Evolutionary conservation across 176 grass and related monocot species (phyloP).

Genomic region (Guadua angustifolia): DNA sequence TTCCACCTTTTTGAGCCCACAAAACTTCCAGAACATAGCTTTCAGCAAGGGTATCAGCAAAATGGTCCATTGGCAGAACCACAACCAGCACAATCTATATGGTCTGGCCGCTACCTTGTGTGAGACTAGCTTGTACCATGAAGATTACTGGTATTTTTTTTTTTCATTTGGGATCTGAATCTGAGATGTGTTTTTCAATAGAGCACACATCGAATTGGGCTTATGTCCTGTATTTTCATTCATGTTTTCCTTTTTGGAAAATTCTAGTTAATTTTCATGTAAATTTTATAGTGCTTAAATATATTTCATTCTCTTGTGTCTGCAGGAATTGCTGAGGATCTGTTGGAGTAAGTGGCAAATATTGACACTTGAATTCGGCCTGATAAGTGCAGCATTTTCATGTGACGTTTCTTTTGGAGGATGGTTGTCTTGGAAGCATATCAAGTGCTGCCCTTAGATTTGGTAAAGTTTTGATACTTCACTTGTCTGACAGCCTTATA

Average conservation of each 20-base stretch:
- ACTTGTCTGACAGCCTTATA: neutral
- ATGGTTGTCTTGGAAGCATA: constrained; percentile 63
- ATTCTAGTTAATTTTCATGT: neutral
- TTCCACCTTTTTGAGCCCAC: constrained; percentile 72
- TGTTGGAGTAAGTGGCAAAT: constrained; percentile 49
- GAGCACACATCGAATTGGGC: too few species aligned
- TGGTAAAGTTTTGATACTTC: constrained; percentile 49
- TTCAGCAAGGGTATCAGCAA: constrained; percentile 56
- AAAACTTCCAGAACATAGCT: constrained; percentile 43
- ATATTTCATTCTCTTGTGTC: neutral
- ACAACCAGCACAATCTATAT: constrained; percentile 60
- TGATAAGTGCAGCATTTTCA: constrained; percentile 56
- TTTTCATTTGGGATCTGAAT: neutral
- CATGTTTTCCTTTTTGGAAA: neutral
- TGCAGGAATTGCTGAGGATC: constrained; percentile 51
- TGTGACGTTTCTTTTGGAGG: constrained; percentile 66
- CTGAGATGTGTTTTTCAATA: neutral
- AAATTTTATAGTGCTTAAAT: constrained; percentile 29
- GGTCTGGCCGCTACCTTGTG: constrained; percentile 73
- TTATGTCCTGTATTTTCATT: neutral
- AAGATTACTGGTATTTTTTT: constrained; percentile 56
- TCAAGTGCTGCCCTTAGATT: constrained; percentile 49
- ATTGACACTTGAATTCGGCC: constrained; percentile 58
- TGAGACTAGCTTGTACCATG: constrained; percentile 58
- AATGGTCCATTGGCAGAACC: constrained; percentile 54